phyloP scores from a whole-genome alignment of 169 alveolate genomes.

The Amoebophrya sp. region DNA sequence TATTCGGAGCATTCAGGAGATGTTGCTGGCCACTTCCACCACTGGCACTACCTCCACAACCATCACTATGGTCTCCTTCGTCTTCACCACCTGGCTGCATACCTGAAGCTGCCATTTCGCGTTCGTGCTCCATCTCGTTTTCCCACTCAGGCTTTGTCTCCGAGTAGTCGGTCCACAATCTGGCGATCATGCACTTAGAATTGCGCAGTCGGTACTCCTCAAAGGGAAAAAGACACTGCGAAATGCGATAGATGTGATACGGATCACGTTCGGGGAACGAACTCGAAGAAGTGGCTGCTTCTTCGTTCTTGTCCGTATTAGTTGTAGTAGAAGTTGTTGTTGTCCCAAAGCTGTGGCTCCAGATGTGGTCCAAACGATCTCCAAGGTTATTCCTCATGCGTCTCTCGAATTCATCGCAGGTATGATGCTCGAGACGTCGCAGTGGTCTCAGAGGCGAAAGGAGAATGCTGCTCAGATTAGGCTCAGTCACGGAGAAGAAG shows the following conservation, averaged over 20 bases:
- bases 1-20: too few species aligned
- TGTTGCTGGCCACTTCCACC: too few species aligned
- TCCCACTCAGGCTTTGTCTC: neutral
- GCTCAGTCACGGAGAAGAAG: neutral
- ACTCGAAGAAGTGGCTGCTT: neutral
- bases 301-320: neutral
- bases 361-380: neutral
- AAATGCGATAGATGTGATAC: neutral
- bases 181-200: neutral
- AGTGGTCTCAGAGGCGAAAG: neutral
- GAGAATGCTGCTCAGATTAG: neutral
- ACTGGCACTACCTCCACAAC: neutral
- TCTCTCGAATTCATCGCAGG: neutral
- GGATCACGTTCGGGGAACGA: neutral
- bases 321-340: neutral
- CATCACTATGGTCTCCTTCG: neutral
- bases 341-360: neutral
- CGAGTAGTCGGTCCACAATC: neutral
- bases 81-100: neutral
- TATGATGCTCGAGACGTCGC: neutral
- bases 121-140: neutral
- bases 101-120: neutral
- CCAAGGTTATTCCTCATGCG: neutral
- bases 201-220: neutral
- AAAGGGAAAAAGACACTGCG: neutral